phyloP scores from a whole-genome alignment of 2,329 filamentous ascomycete species.

The Neofusicoccum kwambonambiense region DNA sequence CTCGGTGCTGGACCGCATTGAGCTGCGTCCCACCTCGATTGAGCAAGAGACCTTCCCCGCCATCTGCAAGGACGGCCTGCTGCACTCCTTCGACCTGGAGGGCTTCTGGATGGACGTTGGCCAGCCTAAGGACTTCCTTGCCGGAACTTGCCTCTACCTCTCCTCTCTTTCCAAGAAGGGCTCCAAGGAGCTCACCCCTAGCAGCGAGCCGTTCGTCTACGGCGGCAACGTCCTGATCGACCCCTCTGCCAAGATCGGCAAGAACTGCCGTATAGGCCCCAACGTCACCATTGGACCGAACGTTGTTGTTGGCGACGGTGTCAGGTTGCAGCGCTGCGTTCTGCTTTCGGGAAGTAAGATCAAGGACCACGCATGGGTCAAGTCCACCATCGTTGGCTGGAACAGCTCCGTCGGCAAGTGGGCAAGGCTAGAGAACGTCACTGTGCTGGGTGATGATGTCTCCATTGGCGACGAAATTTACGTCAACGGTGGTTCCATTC shows the following conservation, averaged over 20 bases:
- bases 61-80: constrained; percentile 82
- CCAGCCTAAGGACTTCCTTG: constrained; percentile 97
- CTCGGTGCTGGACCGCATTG: constrained; percentile 84
- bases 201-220: constrained; percentile 76
- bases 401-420: constrained; percentile 94
- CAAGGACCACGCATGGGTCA: constrained; percentile 98
- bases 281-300: constrained; percentile 95
- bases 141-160: constrained; percentile 93
- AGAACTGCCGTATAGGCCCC: constrained; percentile 96
- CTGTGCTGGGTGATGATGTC: constrained; percentile 96
- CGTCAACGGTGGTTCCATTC: constrained; percentile 91
- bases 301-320: constrained; percentile 89
- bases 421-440: constrained; percentile 96
- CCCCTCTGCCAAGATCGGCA: constrained; percentile 90
- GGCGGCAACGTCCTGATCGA: constrained; percentile 96
- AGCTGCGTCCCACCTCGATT: constrained; percentile 93
- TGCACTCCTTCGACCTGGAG: constrained; percentile 95
- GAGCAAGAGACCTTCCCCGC: constrained; percentile 98
- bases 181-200: constrained; percentile 76
- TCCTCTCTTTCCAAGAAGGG: constrained; percentile 87
- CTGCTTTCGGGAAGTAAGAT: constrained; percentile 86
- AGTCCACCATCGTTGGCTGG: constrained; percentile 98
- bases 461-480: constrained; percentile 98
- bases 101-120: constrained; percentile 99
- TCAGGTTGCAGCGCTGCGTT: constrained; percentile 89